Evolutionary conservation across 495 filamentous ascomycete genomes (phyloP).

Genomic region (Aspergillus indologenus): DNA sequence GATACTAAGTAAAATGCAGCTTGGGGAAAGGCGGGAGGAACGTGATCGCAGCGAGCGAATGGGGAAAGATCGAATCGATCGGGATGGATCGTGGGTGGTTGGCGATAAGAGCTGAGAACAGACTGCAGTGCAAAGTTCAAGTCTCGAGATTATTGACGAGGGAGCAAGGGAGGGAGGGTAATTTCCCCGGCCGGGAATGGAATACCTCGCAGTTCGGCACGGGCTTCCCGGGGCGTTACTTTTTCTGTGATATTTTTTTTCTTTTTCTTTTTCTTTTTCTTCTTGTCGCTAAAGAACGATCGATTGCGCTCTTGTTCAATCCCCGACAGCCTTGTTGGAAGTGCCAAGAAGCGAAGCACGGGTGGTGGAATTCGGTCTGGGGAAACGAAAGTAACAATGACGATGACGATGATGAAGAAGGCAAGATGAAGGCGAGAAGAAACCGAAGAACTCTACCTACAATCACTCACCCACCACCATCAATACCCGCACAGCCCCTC

Average conservation of each 20-base stretch:
- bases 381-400: background rate
- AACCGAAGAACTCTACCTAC: background rate
- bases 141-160: background rate
- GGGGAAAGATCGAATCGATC: background rate
- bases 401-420: background rate
- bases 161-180: too few species aligned
- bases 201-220: background rate
- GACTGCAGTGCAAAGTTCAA: background rate
- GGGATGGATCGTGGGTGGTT: background rate
- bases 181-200: background rate
- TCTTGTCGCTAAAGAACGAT: slow-evolving; percentile 2
- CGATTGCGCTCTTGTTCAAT: background rate
- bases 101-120: background rate
- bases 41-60: background rate
- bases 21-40: background rate
- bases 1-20: background rate
- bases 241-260: too few species aligned
- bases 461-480: too few species aligned
- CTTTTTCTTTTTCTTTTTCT: too few species aligned
- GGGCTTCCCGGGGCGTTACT: slow-evolving; percentile 4
- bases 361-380: background rate
- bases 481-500: background rate
- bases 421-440: background rate
- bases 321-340: background rate
- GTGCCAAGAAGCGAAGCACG: background rate